Base-by-base conservation (phyloP, 2,329 filamentous ascomycete genomes). In the Emydomyces testavorans region DNA sequence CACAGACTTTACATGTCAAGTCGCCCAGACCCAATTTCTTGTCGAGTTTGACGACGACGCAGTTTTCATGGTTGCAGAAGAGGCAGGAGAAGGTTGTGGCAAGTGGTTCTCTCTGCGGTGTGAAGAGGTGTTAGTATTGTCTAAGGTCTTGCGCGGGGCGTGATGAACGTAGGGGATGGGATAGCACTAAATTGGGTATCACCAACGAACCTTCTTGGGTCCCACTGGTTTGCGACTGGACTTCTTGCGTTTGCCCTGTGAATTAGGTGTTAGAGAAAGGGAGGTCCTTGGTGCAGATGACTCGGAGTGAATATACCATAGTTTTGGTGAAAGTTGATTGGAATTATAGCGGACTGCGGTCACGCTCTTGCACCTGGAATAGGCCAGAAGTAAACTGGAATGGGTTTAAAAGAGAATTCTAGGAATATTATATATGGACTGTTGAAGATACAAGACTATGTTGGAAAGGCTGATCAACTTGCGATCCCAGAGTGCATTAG, bases 11-110 rank as follows among this genome's bases (percentile, higher is more conserved):
- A 72, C 92, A 98, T 51, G 82, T 79, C 21, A 98, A 74, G 52
- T 84, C 79, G 39, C 90, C 92, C 31, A 94, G 77, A 44, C 87
- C 87, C 23, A 80, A 74, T 65, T 96, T 96, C 74, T 94, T 94
- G 64, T 98, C 88, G 43, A 98, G 76, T 67, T 93, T 92, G 56
- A 95, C 85, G 23, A 79, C 77, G 45, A 98, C 85, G 0, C 89
- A 86, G 56, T 87, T 92, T 64, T 96, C 92, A 69, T 96, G 89
- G 65, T 95, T 96, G 75, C 92, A 98, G 71, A 98, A 98, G 38
- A 98, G 80, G 64, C 92, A 98, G 49, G 89, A 86, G 67, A 98
- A 98, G n/a, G 79, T 78, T 2, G 85, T 89, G 13, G 69, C 60
- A n/a, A 73, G 64, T 21, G 69, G 67, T 55, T 72, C 70, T 57